Base-by-base conservation (phyloP, 176 grass and related monocot species). In the Poa annua region DNA sequence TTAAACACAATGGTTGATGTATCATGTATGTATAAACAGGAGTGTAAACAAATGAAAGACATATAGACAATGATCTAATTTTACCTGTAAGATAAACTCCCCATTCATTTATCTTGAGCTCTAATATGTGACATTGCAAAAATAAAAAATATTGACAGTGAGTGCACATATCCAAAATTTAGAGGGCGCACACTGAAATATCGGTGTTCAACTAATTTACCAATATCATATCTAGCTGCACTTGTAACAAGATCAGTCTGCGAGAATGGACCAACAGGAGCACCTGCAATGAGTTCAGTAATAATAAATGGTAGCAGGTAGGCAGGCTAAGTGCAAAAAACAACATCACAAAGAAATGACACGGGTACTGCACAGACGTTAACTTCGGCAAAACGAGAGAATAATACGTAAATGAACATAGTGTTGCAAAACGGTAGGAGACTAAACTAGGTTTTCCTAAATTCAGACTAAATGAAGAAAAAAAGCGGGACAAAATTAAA, bases 151-250 rank as follows among this genome's bases (percentile, higher is more conserved):
- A 60, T 61, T 36, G 36, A 59, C 21, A 77, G 36, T 24, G 74
- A 21, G 39, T 22, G 36, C 10, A 70, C 38, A 44, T 70, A 70
- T 22, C 21, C 38, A 70, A 44, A 69, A 42, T 13, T 70, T 44
- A 38, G 7, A 70, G 20, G 38, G 38, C 66, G 14, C 11, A 7
- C 36, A 69, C 20, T 41, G 21, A 69, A 41, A 44, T 64, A 79
- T 50, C 77, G 38, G 6, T 45, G 68, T 72, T 48, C 38, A 49
- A 29, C 11, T 36, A 64, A 64, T 24, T 64, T 83, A 83, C 81
- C 56, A 24, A 11, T 17, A 4, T 63, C 33, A 57, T 74, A 13
- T 34, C 2, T 48, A 33, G 52, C 21, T 49, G 29, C 56, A 33
- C 5, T 36, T 60, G 19, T 7, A 63, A 69, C 45, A 83, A 51